These are phyloP conservation scores for Aureobasidium pullulans DNA, from an alignment of 2,329 filamentous ascomycete genomes.

Conservation along the genomic window DNA sequence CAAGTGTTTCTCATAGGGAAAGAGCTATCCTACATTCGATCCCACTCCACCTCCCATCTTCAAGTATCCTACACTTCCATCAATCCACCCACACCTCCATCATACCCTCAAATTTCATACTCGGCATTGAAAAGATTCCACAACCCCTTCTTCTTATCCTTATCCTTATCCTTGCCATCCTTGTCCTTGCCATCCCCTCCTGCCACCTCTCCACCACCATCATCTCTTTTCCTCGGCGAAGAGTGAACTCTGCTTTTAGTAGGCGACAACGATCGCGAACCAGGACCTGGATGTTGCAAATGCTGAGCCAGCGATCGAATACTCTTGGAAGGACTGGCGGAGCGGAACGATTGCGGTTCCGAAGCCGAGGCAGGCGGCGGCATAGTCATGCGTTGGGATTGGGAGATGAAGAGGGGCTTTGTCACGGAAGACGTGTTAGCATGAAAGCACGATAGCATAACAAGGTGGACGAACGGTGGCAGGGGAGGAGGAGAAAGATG, in stretches of 20 bases:
- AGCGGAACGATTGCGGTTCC: background rate
- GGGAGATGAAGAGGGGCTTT: background rate
- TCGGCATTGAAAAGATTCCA: conserved; percentile 13
- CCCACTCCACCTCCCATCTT: background rate
- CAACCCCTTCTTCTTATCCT: background rate
- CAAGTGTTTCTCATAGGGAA: background rate
- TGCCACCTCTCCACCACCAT: background rate
- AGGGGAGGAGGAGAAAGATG: background rate
- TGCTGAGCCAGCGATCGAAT: conserved; percentile 11
- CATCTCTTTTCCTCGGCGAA: background rate
- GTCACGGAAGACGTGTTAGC: background rate
- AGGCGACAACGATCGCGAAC: background rate
- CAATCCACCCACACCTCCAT: background rate
- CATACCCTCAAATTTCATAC: conserved; percentile 10
- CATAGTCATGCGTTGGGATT: background rate
- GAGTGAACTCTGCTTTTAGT: background rate
- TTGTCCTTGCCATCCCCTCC: background rate
- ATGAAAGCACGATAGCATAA: background rate
- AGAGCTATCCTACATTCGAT: background rate
- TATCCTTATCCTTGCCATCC: background rate
- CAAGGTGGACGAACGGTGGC: background rate
- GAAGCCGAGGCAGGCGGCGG: background rate
- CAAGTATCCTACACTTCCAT: too few relatives aligned
- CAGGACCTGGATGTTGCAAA: background rate
- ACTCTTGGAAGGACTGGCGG: conserved; percentile 5